These are phyloP conservation scores for Wickerhamiella pararugosa DNA, from an alignment of 1,139 yeast genomes.

Conservation along the genomic window DNA sequence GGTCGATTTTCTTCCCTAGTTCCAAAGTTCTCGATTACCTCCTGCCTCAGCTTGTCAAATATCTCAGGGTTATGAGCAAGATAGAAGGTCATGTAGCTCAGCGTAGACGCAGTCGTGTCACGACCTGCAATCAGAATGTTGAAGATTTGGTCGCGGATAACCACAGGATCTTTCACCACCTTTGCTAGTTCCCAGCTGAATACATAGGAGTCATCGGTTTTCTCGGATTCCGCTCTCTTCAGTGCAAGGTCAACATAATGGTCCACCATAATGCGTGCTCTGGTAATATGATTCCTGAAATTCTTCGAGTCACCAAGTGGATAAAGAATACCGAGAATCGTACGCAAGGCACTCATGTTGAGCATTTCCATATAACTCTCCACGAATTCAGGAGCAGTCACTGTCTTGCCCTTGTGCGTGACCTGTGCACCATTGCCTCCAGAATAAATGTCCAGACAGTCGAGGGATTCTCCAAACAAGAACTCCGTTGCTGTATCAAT, in stretches of 20 bases:
- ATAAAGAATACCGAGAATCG: constrained; percentile 29
- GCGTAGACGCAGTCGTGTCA: constrained; percentile 38
- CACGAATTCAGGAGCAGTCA: constrained; percentile 27
- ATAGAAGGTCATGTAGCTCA: constrained; percentile 34
- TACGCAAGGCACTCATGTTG: constrained; percentile 23
- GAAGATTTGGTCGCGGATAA: constrained; percentile 35
- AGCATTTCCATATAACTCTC: constrained; percentile 34
- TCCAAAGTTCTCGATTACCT: constrained; percentile 18
- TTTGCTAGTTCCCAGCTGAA: constrained; percentile 37
- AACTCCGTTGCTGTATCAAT: constrained; percentile 44
- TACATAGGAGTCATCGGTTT: constrained; percentile 20
- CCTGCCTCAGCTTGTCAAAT: constrained; percentile 27
- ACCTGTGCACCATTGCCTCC: constrained; percentile 7
- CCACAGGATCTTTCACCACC: constrained; percentile 33
- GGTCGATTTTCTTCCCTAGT: constrained; percentile 6
- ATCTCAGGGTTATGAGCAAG: constrained; percentile 31
- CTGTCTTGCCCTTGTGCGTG: constrained; percentile 10
- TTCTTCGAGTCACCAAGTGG: constrained; percentile 24
- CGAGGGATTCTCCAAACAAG: constrained; percentile 30
- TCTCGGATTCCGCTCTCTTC: constrained; percentile 1
- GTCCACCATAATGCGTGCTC: constrained; percentile 21
- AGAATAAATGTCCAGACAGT: constrained; percentile 12
- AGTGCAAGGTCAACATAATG: constrained; percentile 19
- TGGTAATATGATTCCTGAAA: constrained; percentile 21
- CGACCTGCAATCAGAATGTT: constrained; percentile 39